Evolutionary conservation across 2,329 filamentous ascomycete genomes (phyloP).

Genomic region (Aspergillus sp.): DNA sequence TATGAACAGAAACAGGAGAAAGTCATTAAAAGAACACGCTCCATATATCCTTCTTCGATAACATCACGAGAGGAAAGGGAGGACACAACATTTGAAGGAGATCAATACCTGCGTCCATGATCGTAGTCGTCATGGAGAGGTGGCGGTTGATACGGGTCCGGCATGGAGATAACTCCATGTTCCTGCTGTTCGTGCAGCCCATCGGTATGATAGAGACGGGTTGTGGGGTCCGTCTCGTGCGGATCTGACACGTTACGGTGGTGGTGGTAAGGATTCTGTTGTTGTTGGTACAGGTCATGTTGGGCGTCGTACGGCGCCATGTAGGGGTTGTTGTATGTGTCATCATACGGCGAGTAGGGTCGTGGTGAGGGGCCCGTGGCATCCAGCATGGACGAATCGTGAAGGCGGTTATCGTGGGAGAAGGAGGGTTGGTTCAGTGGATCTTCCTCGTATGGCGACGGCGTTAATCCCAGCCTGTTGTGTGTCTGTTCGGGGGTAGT

Average conservation of each 20-base stretch:
- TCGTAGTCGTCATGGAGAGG: conserved; percentile 16
- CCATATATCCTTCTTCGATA: too few relatives aligned
- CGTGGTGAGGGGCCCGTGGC: conserved; percentile 7
- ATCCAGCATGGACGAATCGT: conserved; percentile 8
- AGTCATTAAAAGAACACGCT: too few relatives aligned
- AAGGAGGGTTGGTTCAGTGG: conserved; percentile 8
- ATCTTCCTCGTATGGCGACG: conserved; percentile 13
- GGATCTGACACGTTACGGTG: conserved; percentile 9
- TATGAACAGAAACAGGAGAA: too few relatives aligned
- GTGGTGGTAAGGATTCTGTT: conserved; percentile 1
- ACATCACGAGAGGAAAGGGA: too few relatives aligned
- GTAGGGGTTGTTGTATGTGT: conserved; percentile 10
- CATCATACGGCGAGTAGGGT: conserved; percentile 13
- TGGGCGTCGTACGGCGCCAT: conserved; percentile 10
- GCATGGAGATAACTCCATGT: conserved; percentile 24
- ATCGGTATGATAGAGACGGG: conserved; percentile 11
- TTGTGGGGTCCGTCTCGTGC: conserved; percentile 2
- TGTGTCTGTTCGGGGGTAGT: not conserved
- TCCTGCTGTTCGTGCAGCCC: conserved; percentile 17
- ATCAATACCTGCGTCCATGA: conserved; percentile 5
- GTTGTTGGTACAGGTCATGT: conserved; percentile 7
- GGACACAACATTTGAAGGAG: not conserved
- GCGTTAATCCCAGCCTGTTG: conserved; percentile 8
- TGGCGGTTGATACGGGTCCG: conserved; percentile 22
- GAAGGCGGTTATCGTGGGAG: conserved; percentile 3